Evolutionary conservation across 805 yeast species (phyloP).

Genomic region (Cyberlindnera mycetangii): DNA sequence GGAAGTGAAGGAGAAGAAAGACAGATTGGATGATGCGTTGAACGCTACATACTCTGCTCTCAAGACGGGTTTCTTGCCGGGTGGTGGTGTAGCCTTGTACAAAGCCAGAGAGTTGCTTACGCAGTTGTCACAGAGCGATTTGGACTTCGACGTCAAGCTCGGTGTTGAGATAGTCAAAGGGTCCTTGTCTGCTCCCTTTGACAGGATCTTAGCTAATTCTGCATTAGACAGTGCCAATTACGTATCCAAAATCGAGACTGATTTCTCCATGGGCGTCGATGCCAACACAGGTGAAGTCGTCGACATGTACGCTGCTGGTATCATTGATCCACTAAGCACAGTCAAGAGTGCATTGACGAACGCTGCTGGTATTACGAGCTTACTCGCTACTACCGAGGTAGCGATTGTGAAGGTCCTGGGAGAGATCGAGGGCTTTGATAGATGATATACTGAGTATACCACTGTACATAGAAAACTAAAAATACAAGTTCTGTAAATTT

Average conservation of each 20-base stretch:
- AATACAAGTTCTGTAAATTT: too few relatives aligned
- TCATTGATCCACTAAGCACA: constrained; percentile 97
- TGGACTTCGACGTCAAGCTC: constrained; percentile 80
- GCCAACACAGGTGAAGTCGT: constrained; percentile 90
- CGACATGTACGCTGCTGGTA: constrained; percentile 95
- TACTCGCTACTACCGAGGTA: constrained; percentile 97
- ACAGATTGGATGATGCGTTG: constrained; percentile 96
- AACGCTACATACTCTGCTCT: constrained; percentile 99
- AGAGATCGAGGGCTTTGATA: constrained; percentile 25
- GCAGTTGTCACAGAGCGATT: constrained; percentile 43
- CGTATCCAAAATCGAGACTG: constrained; percentile 42
- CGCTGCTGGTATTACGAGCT: constrained; percentile 96
- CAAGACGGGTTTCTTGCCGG: constrained; percentile 97
- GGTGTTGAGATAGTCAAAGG: constrained; percentile 92
- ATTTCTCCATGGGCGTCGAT: constrained; percentile 86
- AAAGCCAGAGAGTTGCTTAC: constrained; percentile 84
- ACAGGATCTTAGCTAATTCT: constrained; percentile 92
- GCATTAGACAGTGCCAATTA: constrained; percentile 91
- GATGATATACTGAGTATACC: background rate
- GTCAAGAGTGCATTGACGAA: constrained; percentile 94
- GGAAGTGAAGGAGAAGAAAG: constrained; percentile 99
- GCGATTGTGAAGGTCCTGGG: constrained; percentile 88
- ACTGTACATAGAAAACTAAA: constrained; percentile 3
- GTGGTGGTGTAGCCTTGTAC: constrained; percentile 97
- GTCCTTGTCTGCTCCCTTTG: constrained; percentile 94